Evolutionary conservation across 176 grass and related monocot genomes (phyloP).

Genomic region (Ensete ventricosum): DNA sequence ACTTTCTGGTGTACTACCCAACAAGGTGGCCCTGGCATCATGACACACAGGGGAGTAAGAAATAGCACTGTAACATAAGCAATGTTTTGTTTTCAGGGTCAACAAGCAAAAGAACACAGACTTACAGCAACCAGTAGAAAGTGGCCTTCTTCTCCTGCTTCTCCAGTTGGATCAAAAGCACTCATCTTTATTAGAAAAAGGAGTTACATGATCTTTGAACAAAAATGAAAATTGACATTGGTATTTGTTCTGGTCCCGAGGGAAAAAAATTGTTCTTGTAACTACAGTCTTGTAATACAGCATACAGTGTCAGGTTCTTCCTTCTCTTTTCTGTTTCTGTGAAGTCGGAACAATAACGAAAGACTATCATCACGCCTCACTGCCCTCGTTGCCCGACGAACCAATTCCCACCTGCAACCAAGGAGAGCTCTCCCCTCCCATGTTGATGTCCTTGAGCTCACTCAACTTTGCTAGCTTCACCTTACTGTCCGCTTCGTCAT

Average conservation of each 20-base stretch:
- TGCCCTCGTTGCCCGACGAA: slow-evolving; percentile 31
- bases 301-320: background rate
- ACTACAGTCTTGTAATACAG: background rate
- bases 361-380: background rate
- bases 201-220: background rate
- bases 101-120: no score
- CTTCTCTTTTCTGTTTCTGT: background rate
- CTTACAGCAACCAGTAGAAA: no score
- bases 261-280: background rate
- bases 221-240: background rate
- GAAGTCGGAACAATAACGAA: background rate
- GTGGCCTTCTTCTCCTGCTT: no score
- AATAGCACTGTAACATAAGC: no score
- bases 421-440: slow-evolving; percentile 34
- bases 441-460: slow-evolving; percentile 55
- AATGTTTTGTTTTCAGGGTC: no score
- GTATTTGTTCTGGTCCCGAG: background rate
- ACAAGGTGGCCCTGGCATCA: no score
- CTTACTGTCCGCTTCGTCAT: slow-evolving; percentile 62
- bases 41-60: no score
- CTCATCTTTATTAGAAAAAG: no score
- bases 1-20: no score
- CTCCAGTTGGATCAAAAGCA: no score
- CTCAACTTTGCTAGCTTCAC: slow-evolving; percentile 39
- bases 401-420: slow-evolving; percentile 84